Conservation (phyloP, 2,329 filamentous ascomycete genomes). For the Trichophyton rubrum region DNA sequence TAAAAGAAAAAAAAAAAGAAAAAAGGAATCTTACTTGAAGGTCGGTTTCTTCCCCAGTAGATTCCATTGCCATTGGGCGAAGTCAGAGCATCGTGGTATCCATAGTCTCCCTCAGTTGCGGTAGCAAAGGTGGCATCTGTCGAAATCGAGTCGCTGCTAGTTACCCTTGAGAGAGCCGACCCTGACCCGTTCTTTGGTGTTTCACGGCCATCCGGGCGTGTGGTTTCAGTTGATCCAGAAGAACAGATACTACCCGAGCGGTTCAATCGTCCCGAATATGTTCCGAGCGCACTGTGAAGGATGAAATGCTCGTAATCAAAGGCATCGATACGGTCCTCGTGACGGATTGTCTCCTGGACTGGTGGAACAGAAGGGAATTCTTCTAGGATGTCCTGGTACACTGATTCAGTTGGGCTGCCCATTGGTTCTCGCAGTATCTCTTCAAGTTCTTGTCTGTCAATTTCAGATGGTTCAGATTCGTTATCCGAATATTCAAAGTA, state of each 20-base stretch:
- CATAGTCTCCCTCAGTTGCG: conserved; percentile 40
- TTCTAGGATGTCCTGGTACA: conserved; percentile 21
- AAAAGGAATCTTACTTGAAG: neutral
- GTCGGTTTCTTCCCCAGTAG: neutral
- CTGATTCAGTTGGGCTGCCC: conserved; percentile 23
- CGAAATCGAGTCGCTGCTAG: conserved; percentile 48
- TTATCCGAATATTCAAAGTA: conserved; percentile 21
- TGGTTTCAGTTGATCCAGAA: conserved; percentile 41
- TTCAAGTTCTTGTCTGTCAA: conserved; percentile 51
- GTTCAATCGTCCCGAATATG: conserved; percentile 24
- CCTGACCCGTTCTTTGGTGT: conserved; percentile 20
- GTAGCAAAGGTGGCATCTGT: conserved; percentile 53
- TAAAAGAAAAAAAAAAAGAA: neutral
- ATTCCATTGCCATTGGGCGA: neutral
- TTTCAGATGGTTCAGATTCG: conserved; percentile 20
- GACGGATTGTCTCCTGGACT: conserved; percentile 51
- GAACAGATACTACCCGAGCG: conserved; percentile 27
- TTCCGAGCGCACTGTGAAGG: conserved; percentile 80
- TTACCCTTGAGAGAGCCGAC: conserved; percentile 34
- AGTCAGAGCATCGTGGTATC: conserved; percentile 22
- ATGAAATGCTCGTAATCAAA: conserved; percentile 98
- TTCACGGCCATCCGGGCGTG: conserved; percentile 20
- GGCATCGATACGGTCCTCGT: conserved; percentile 86
- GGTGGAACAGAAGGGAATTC: conserved; percentile 23
- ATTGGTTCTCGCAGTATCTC: conserved; percentile 39